Conservation (phyloP, 2,329 filamentous ascomycete genomes). For the Nannizzia gypsea region DNA sequence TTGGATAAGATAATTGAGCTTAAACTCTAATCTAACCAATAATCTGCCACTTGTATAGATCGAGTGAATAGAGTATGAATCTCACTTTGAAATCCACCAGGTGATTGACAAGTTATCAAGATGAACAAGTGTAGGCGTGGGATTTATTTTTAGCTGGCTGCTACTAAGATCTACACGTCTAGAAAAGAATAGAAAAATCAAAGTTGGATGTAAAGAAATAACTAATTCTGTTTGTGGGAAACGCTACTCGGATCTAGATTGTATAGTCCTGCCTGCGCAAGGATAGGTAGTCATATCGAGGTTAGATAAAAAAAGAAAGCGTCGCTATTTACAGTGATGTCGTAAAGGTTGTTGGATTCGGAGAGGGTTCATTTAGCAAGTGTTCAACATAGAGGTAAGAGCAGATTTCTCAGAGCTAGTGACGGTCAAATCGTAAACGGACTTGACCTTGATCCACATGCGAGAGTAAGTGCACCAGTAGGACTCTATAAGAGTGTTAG, state of each 20-base stretch:
- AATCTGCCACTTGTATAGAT: too few relatives aligned
- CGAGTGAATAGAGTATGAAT: too few relatives aligned
- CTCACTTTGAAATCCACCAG: background rate
- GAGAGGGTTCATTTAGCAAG: background rate
- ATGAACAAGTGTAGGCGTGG: background rate
- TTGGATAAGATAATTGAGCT: too few relatives aligned
- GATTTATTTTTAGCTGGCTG: background rate
- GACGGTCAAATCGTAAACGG: constrained; percentile 55
- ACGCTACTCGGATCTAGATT: background rate
- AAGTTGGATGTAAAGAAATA: background rate
- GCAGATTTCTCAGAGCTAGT: constrained; percentile 62
- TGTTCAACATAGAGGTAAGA: constrained; percentile 48
- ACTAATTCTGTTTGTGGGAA: background rate
- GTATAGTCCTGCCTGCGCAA: background rate
- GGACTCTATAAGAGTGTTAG: constrained; percentile 25
- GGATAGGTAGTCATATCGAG: background rate
- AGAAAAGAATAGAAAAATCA: background rate
- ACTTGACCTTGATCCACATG: constrained; percentile 70
- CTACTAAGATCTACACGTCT: background rate
- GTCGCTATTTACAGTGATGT: background rate
- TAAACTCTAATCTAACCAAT: too few relatives aligned
- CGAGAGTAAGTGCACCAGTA: constrained; percentile 71
- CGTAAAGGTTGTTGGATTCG: background rate
- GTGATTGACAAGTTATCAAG: background rate
- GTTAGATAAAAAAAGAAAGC: too few relatives aligned